These are phyloP conservation scores for Kazachstania kunashirensis DNA, from an alignment of 805 yeast genomes.

Conservation along the genomic window DNA sequence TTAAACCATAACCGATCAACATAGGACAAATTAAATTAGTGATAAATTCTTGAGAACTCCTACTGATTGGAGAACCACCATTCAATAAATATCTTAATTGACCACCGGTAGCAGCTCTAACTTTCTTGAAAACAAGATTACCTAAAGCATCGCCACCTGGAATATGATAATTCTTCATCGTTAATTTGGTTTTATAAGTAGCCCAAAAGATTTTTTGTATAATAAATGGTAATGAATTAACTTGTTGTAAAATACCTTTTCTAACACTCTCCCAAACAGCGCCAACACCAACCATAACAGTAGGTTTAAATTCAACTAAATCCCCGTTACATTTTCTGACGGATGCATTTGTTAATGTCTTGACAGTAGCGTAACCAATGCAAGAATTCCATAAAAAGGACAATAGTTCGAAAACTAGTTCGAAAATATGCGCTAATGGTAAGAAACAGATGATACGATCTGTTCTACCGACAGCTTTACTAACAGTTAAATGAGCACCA, in stretches of 20 bases:
- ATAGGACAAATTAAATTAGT: conserved; percentile 70
- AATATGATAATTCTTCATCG: conserved; percentile 51
- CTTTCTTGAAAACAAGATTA: conserved; percentile 67
- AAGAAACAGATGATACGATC: conserved; percentile 82
- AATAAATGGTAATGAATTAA: conserved; percentile 52
- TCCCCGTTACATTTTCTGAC: conserved; percentile 83
- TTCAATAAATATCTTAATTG: conserved; percentile 59
- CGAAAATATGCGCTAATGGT: conserved; percentile 95
- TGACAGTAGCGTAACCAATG: conserved; percentile 85
- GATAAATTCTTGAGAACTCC: conserved; percentile 74
- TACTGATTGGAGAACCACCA: conserved; percentile 88
- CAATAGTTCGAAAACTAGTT: conserved; percentile 75
- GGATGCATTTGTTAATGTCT: conserved; percentile 77
- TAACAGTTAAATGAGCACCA: conserved; percentile 64
- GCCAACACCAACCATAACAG: conserved; percentile 96
- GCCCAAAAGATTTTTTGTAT: conserved; percentile 83
- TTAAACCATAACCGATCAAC: conserved; percentile 91
- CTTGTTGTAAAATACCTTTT: conserved; percentile 79
- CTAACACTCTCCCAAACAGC: conserved; percentile 96
- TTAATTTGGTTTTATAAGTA: conserved; percentile 65
- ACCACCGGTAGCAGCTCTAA: conserved; percentile 94
- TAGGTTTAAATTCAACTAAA: conserved; percentile 76
- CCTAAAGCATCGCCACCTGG: conserved; percentile 66
- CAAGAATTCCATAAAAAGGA: conserved; percentile 82
- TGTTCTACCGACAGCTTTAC: conserved; percentile 39